Evolutionary conservation across 352 stramenopile species (phyloP).

Genomic region (Detonula confervacea): DNA sequence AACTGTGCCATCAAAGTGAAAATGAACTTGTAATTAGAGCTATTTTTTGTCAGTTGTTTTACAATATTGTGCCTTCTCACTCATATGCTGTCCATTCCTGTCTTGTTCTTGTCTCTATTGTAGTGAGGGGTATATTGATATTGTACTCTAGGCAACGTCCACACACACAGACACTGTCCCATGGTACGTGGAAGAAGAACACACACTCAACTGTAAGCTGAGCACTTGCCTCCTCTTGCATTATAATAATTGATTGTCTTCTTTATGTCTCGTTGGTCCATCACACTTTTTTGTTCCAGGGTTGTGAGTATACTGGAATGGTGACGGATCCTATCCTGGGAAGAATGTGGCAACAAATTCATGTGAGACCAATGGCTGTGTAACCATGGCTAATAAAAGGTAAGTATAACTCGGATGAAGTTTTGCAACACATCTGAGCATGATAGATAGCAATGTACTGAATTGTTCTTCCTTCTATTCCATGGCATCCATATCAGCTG

Average conservation of each 20-base stretch:
- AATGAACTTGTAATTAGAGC: slow-evolving; percentile 56
- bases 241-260: not conserved
- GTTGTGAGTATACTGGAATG: slow-evolving; percentile 60
- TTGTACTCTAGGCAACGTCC: slow-evolving; percentile 51
- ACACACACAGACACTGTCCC: slow-evolving; percentile 35
- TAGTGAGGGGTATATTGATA: slow-evolving; percentile 55
- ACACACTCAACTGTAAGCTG: slow-evolving; percentile 54
- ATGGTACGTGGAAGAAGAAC: slow-evolving; percentile 49
- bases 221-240: not conserved
- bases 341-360: slow-evolving; percentile 38
- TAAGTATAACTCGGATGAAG: slow-evolving; percentile 10
- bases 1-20: slow-evolving; percentile 66
- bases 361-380: slow-evolving; percentile 49
- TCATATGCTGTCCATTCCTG: not conserved
- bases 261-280: not conserved
- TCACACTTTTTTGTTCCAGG: slow-evolving; percentile 4
- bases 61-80: not conserved
- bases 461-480: not conserved
- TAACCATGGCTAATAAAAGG: slow-evolving; percentile 34
- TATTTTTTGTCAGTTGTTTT: slow-evolving; percentile 1
- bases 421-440: not conserved
- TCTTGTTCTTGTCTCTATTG: slow-evolving; percentile 4
- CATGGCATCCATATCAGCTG: slow-evolving; percentile 25
- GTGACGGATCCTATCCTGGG: slow-evolving; percentile 50
- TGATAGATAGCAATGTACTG: too few species aligned